Evolutionary conservation across 768 basidiomycete species (phyloP), one percentile per base, ranked within the genome.

Genomic region (Lactarius sanguifluus): DNA sequence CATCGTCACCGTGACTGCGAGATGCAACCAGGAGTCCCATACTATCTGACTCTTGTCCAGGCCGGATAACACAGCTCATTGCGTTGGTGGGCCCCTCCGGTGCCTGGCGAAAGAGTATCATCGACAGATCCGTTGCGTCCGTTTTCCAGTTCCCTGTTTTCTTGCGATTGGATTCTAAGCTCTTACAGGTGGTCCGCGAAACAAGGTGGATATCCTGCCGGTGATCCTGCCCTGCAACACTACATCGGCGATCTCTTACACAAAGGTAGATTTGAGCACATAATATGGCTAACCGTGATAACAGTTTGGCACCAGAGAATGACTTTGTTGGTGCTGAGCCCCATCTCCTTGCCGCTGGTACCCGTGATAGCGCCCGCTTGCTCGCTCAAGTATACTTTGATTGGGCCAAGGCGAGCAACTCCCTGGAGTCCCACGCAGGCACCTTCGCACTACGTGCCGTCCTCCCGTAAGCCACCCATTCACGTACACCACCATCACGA

Each of bases 221-320:
- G 97, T 20, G 97, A 99, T 79, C 87, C 89, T 38, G 86, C 84
- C 64, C 79, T 99, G 59, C 94, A 94, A 55, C 88, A 93, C 67
- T 98, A 98, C 75, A 78, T 97, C 57, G 97, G 95, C 5, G 90
- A 96, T 75, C 78, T 97, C 36, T 81, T 94, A 8, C 89, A 85
- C 77, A 95, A 93, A 82, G 93, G 94, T 88, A 62, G 43, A 75
- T 62, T 9, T 13, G 43, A 7, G 12, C 8, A 1, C 34, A 34
- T 12, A 55, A n/a, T 2, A 13, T 56, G 13, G 16, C 50, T 20
- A 12, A 61, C 30, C n/a, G 43, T 64, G 15, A 52, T 58, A 45
- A 38, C 45, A 41, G 45, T 34, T 36, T 12, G 36, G 54, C 63
- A 68, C 68, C 34, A 96, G 96, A 98, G 74, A 86, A 86, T 5